phyloP scores from a whole-genome alignment of 2,329 filamentous ascomycete genomes.

The Pseudocercospora pini-densiflorae region DNA sequence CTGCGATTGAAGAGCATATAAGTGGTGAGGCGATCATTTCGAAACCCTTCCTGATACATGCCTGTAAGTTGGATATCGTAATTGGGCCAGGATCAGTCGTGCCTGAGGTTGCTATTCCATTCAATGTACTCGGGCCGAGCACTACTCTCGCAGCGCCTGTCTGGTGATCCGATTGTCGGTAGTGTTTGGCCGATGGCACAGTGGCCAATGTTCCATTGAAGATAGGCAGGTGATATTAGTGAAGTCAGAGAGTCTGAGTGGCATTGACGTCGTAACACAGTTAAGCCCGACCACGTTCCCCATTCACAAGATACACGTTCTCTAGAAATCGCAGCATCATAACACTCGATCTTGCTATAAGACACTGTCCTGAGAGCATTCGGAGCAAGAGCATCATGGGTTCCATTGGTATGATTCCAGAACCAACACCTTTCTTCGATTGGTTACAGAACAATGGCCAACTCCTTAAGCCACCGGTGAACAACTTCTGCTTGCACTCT shows the following conservation, averaged over 20 bases:
- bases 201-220: background rate
- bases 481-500: slow-evolving; percentile 97
- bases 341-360: too few relatives aligned
- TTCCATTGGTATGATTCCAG: slow-evolving; percentile 10
- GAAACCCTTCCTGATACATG: background rate
- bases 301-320: background rate
- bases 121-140: background rate
- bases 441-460: slow-evolving; percentile 86
- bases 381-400: slow-evolving; percentile 8
- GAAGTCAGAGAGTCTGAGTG: background rate
- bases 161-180: background rate
- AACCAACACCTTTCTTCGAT: slow-evolving; percentile 17
- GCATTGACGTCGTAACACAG: background rate
- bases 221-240: background rate
- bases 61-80: background rate
- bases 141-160: background rate
- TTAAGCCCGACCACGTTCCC: background rate
- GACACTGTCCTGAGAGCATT: too few relatives aligned
- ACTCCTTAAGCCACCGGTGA: slow-evolving; percentile 89
- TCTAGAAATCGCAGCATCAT: background rate
- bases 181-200: background rate
- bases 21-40: background rate
- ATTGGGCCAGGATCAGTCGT: background rate
- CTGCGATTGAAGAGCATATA: background rate
- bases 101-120: background rate